phyloP scores from a whole-genome alignment of 106 monocot genomes.

The Platanthera guangdongensis region DNA sequence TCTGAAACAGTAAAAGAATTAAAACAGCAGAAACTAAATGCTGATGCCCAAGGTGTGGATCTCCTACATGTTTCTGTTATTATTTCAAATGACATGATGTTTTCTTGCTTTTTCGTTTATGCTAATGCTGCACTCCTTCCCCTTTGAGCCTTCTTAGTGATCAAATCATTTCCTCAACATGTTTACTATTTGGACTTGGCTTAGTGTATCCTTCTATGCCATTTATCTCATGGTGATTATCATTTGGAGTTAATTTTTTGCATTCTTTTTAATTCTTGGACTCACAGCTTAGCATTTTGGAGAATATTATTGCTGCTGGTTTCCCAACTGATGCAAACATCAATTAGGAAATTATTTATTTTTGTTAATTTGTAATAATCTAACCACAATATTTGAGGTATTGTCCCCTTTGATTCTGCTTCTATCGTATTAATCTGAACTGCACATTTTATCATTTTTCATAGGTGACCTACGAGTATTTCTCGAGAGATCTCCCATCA shows the following conservation, averaged over 20 bases:
- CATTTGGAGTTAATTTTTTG: not conserved
- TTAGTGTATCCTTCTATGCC: not conserved
- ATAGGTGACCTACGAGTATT: too few relatives aligned
- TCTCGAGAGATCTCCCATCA: too few relatives aligned
- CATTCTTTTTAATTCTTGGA: not conserved
- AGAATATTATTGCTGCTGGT: not conserved
- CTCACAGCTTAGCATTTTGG: not conserved
- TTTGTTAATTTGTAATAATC: not conserved
- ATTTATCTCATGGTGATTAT: not conserved
- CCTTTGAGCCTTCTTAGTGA: not conserved
- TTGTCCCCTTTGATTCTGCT: not conserved
- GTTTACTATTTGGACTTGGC: not conserved
- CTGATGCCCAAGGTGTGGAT: conserved; percentile 35
- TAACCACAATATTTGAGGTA: not conserved
- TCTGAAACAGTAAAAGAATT: conserved; percentile 42
- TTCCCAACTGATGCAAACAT: not conserved
- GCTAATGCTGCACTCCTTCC: not conserved
- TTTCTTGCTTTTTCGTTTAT: conserved; percentile 2
- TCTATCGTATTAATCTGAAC: too few relatives aligned
- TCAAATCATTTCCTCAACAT: not conserved
- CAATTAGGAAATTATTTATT: not conserved
- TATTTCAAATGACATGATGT: conserved; percentile 7
- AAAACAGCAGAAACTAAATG: conserved; percentile 30
- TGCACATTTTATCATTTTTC: too few relatives aligned
- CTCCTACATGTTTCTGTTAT: not conserved